These are phyloP conservation scores for Penicillium sp. DNA, from an alignment of 2,329 filamentous ascomycete genomes.

Conservation along the genomic window DNA sequence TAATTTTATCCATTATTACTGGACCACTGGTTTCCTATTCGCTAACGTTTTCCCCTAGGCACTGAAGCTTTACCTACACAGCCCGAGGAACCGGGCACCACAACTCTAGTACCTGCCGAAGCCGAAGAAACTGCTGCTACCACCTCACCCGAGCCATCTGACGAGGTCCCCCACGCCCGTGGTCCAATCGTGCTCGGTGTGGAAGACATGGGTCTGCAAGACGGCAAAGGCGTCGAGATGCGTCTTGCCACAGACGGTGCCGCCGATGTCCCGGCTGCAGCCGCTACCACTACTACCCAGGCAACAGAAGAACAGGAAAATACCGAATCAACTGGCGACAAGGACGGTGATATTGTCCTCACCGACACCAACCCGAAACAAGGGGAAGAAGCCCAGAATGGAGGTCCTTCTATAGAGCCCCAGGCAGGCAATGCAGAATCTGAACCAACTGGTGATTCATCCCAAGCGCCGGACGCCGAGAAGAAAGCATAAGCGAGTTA, in stretches of 20 bases:
- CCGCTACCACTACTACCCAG: not conserved
- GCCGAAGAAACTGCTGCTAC: constrained; percentile 20
- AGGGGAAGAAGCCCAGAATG: constrained; percentile 11
- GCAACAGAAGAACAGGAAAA: constrained; percentile 14
- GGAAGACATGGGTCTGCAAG: constrained; percentile 79
- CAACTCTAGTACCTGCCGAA: not conserved
- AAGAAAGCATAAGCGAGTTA: constrained; percentile 11
- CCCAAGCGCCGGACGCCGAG: constrained; percentile 10
- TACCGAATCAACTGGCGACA: constrained; percentile 16
- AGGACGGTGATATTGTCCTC: constrained; percentile 42
- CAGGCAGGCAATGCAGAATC: constrained; percentile 5
- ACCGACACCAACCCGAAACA: constrained; percentile 30
- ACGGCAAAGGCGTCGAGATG: constrained; percentile 47
- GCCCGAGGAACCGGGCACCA: constrained; percentile 1
- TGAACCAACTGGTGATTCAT: constrained; percentile 5
- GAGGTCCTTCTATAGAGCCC: constrained; percentile 4
- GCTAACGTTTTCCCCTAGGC: constrained; percentile 1
- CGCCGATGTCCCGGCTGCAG: constrained; percentile 6
- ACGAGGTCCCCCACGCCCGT: constrained; percentile 70
- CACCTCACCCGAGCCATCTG: constrained; percentile 52
- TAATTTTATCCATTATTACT: constrained; percentile 9
- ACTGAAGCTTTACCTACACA: constrained; percentile 6
- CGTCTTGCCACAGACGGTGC: constrained; percentile 27
- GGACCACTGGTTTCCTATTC: not conserved
- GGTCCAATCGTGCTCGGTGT: constrained; percentile 83